Evolutionary conservation across 169 alveolate species (phyloP), one percentile per base, ranked within the genome.

Genomic region (Plasmodium fragile): DNA sequence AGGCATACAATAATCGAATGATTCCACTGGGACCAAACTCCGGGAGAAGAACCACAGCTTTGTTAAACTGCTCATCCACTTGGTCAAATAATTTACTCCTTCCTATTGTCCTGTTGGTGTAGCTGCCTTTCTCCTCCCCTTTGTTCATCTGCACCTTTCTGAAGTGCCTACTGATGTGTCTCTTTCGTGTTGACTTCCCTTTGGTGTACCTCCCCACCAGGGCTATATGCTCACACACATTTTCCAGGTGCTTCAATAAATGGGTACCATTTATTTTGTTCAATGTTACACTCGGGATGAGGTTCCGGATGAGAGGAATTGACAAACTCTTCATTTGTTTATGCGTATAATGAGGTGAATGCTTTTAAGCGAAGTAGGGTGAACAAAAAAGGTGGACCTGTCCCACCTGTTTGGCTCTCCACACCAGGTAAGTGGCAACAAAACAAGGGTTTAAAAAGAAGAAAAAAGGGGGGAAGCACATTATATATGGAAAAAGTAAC

Each of bases 161-260:
- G 11, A 79, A 10, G 4, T 39, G 22, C 25, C 32, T 16, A 41
- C 36, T 30, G 18, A 10, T 8, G 22, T 32, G 34, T 39, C 32
- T 18, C 32, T 8, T 78, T 30, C 41, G 65, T 22, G 34, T 10
- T 13, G 34, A 10, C 55, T 16, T 11, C 52, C 52, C 32, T 8
- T 45, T 30, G 39, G 34, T 89, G 43, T 78, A 89, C 36, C 59
- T 89, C 2, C 30, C 13, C 45, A 78, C 82, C 71, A 59, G 65
- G 22, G 72, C 80, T 22, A 89, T 89, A 79, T 89, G 94, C 49
- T 89, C 94, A 79, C 94, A 89, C 34, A 89, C 90, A 89, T 89
- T 89, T 79, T 89, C 94, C n/a, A 89, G 59, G 49, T 89, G 89
- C 32, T 89, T 89, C 87, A 89, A 43, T 45, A 89, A 79, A 65